phyloP scores from a whole-genome alignment of 805 yeast genomes.

The Metschnikowia lachancei region DNA sequence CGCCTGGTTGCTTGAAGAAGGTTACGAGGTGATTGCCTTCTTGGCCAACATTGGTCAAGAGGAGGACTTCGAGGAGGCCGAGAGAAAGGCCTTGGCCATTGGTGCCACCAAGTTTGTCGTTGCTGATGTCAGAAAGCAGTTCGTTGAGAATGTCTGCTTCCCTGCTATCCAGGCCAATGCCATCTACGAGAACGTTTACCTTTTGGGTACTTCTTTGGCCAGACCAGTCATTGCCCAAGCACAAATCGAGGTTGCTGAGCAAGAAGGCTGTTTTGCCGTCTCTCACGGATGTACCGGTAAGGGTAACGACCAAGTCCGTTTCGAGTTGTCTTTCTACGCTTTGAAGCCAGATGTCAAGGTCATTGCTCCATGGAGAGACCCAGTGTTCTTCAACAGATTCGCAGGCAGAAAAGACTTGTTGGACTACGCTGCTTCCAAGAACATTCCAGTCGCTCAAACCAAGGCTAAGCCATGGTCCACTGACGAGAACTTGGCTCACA shows the following conservation, averaged over 20 bases:
- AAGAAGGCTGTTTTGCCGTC: conserved; percentile 97
- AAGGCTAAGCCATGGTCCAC: conserved; percentile 99
- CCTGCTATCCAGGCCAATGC: conserved; percentile 99
- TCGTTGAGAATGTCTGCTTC: conserved; percentile 86
- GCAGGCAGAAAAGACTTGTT: conserved; percentile 97
- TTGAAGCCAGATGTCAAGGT: conserved; percentile 95
- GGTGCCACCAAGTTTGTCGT: conserved; percentile 96
- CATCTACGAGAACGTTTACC: conserved; percentile 94
- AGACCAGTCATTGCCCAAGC: conserved; percentile 99
- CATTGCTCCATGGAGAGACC: conserved; percentile 99
- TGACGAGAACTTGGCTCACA: conserved; percentile 98
- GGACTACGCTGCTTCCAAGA: conserved; percentile 89
- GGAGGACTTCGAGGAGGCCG: conserved; percentile 97
- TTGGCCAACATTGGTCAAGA: conserved; percentile 99
- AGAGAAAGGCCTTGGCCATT: conserved; percentile 90
- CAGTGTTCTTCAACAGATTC: conserved; percentile 88
- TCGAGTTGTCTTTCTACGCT: conserved; percentile 95
- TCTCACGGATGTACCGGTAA: conserved; percentile 99
- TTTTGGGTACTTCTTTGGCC: conserved; percentile 96
- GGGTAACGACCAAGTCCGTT: conserved; percentile 99
- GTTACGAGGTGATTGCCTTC: conserved; percentile 97
- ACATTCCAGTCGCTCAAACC: conserved; percentile 94
- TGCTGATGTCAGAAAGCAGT: conserved; percentile 92
- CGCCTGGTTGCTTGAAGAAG: conserved; percentile 97
- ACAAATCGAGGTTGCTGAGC: conserved; percentile 93